phyloP scores from a whole-genome alignment of 116 monocot species.

The Papilionanthe hybrid region DNA sequence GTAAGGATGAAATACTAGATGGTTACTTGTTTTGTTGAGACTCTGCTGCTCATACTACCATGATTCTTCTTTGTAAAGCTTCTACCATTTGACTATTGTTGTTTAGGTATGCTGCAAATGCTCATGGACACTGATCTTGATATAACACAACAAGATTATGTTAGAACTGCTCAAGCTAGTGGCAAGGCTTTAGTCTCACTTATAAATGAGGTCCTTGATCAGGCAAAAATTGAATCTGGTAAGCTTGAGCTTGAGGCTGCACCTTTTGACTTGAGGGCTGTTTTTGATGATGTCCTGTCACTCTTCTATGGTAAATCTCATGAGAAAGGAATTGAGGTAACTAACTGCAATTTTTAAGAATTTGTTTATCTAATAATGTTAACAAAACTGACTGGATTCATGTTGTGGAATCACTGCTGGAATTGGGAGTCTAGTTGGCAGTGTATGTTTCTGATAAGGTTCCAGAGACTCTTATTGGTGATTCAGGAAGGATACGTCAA shows the following conservation, averaged over 20 bases:
- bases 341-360: conserved; percentile 10
- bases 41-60: neutral
- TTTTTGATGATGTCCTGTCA: conserved; percentile 89
- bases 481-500: conserved; percentile 79
- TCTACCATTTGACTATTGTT: neutral
- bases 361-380: neutral
- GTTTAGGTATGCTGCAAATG: conserved; percentile 97
- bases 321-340: conserved; percentile 97
- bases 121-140: conserved; percentile 95
- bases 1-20: conserved; percentile 31
- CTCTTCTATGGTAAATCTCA: conserved; percentile 92
- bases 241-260: conserved; percentile 97
- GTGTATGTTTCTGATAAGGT: conserved; percentile 82
- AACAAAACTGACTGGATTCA: conserved; percentile 8
- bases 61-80: neutral
- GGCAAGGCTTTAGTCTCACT: conserved; percentile 93
- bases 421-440: conserved; percentile 45
- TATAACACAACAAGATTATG: conserved; percentile 93
- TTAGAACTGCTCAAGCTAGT: conserved; percentile 93
- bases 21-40: neutral
- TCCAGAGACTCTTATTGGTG: conserved; percentile 77
- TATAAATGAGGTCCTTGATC: conserved; percentile 97
- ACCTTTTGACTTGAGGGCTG: conserved; percentile 63
- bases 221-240: conserved; percentile 95
- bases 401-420: neutral